Evolutionary conservation across 495 filamentous ascomycete genomes (phyloP).

Genomic region (Daldinia concentrica): DNA sequence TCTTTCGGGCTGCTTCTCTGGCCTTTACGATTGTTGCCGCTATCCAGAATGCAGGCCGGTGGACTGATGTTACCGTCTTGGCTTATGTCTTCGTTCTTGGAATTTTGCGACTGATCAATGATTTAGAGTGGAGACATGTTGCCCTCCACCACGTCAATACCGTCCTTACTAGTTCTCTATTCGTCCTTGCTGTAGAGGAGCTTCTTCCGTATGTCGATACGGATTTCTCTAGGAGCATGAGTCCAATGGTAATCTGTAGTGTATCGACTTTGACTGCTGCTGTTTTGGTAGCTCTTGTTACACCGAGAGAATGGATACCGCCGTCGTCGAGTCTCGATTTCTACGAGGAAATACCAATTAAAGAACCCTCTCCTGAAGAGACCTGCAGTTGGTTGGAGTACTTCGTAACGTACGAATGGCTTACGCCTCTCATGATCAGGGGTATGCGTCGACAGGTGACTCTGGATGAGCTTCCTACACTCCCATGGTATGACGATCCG

Average conservation of each 20-base stretch:
- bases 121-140: conserved; percentile 51
- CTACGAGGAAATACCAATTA: conserved; percentile 40
- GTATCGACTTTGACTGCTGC: conserved; percentile 44
- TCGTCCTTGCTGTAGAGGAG: conserved; percentile 39
- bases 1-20: conserved; percentile 45
- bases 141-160: conserved; percentile 53
- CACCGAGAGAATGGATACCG: conserved; percentile 53
- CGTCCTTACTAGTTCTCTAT: conserved; percentile 41
- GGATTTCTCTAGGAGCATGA: conserved; percentile 27
- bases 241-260: conserved; percentile 36
- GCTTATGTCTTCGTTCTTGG: conserved; percentile 50
- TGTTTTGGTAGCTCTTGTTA: conserved; percentile 46
- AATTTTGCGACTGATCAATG: conserved; percentile 46
- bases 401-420: conserved; percentile 60
- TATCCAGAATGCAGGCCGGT: conserved; percentile 31
- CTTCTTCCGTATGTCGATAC: conserved; percentile 48
- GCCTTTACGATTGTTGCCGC: conserved; percentile 44
- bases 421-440: conserved; percentile 58
- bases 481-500: conserved; percentile 62
- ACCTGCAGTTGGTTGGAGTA: conserved; percentile 60
- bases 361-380: conserved; percentile 55
- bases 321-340: conserved; percentile 45
- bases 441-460: conserved; percentile 54
- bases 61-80: conserved; percentile 43
- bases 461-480: conserved; percentile 57